A percentile compares a stretch with the other conserved stretches of the same genome.
Evolutionary conservation across 1,284 basidiomycete genomes (phyloP).

Genomic region (Boletus sp.): DNA sequence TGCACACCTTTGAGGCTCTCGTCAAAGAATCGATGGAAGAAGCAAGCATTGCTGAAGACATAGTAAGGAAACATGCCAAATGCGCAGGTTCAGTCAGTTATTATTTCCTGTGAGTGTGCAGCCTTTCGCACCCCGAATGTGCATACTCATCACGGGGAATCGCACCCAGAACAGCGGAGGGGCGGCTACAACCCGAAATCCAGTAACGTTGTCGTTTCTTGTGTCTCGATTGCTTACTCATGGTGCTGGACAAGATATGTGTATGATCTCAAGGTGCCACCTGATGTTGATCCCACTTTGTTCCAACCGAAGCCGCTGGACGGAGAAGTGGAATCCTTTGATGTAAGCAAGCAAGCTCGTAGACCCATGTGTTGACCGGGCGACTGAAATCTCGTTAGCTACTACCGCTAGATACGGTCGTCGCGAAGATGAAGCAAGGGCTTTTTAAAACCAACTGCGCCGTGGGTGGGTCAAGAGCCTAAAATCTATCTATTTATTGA

Average conservation of each 20-base stretch:
- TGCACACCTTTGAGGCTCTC: slow-evolving; percentile 69
- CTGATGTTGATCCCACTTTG: slow-evolving; percentile 39
- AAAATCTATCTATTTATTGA: background rate
- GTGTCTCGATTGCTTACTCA: background rate
- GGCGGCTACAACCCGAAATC: slow-evolving; percentile 86
- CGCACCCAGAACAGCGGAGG: slow-evolving; percentile 52
- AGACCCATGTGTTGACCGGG: background rate
- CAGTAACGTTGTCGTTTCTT: slow-evolving; percentile 47
- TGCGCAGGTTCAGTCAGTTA: slow-evolving; percentile 65
- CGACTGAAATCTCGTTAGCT: slow-evolving; percentile 41
- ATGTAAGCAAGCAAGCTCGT: slow-evolving; percentile 42
- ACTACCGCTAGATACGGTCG: slow-evolving; percentile 50
- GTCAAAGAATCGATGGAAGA: slow-evolving; percentile 94
- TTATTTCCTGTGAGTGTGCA: slow-evolving; percentile 52
- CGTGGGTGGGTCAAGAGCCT: slow-evolving; percentile 45
- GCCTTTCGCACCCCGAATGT: background rate
- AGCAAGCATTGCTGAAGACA: slow-evolving; percentile 66
- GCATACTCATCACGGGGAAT: slow-evolving; percentile 1
- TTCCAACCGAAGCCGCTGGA: slow-evolving; percentile 77
- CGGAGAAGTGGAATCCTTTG: slow-evolving; percentile 91
- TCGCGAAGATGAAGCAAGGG: slow-evolving; percentile 54
- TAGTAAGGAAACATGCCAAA: slow-evolving; percentile 58
- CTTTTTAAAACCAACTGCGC: slow-evolving; percentile 88
- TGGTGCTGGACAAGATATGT: slow-evolving; percentile 51
- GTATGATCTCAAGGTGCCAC: slow-evolving; percentile 75